Percentiles rank a stretch among this genome's conserved stretches.
Evolutionary conservation across 2,329 filamentous ascomycete genomes (phyloP).

Genomic region (Ceratocystis cubensis): DNA sequence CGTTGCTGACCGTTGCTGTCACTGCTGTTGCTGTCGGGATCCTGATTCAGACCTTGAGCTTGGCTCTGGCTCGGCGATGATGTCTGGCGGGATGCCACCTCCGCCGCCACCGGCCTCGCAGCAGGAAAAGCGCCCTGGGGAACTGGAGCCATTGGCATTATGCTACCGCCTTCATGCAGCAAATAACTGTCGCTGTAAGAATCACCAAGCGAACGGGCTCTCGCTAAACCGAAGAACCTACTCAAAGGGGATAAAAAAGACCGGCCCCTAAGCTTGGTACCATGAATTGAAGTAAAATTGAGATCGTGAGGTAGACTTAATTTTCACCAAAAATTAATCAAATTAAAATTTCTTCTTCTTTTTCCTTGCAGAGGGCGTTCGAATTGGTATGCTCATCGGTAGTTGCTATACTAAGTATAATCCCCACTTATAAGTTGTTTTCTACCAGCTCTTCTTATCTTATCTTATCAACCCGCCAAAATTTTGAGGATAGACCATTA

Average conservation of each 20-base stretch:
- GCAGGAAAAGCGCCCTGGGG: not conserved
- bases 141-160: not conserved
- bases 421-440: not conserved
- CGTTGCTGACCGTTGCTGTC: not conserved
- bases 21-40: not conserved
- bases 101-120: not conserved
- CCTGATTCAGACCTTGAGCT: not conserved
- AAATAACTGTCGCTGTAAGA: not conserved
- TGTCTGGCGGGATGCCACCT: not conserved
- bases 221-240: not conserved
- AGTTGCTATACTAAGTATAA: not conserved
- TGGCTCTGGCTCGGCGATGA: not conserved
- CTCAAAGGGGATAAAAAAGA: no score
- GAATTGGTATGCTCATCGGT: not conserved
- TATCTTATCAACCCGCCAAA: constrained; percentile 21
- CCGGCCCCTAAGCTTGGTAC: no score
- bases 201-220: no score
- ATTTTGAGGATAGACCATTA: constrained; percentile 14
- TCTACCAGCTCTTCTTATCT: not conserved
- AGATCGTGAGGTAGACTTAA: no score
- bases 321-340: no score
- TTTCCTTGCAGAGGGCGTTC: not conserved
- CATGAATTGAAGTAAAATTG: no score
- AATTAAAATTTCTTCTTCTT: not conserved
- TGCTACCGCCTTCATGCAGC: not conserved